These are phyloP conservation scores for Aspergillus haitiensis DNA, from an alignment of 495 filamentous ascomycete genomes.

Conservation along the genomic window DNA sequence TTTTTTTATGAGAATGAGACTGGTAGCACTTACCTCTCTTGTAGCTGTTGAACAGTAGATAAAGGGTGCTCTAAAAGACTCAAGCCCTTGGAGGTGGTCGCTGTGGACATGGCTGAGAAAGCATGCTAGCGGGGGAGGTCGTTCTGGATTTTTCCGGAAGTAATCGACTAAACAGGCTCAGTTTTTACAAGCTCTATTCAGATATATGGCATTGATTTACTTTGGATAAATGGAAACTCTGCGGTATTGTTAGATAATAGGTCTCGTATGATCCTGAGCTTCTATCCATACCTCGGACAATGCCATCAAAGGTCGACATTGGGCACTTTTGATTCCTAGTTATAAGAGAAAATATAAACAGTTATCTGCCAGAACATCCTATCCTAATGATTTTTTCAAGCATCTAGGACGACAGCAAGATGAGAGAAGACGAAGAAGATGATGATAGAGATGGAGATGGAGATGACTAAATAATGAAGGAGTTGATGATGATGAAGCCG, in stretches of 20 bases:
- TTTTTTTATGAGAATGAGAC: not conserved
- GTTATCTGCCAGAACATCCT: not conserved
- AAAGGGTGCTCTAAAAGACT: slow-evolving; percentile 72
- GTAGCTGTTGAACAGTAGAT: slow-evolving; percentile 90
- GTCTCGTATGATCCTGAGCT: slow-evolving; percentile 2
- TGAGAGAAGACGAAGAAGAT: not conserved
- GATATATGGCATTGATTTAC: slow-evolving; percentile 22
- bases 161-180: slow-evolving; percentile 64
- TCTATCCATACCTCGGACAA: slow-evolving; percentile 54
- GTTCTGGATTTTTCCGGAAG: slow-evolving; percentile 62
- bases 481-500: not conserved
- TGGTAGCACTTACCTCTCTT: slow-evolving; percentile 55
- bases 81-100: slow-evolving; percentile 84
- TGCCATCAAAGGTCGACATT: slow-evolving; percentile 83
- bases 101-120: slow-evolving; percentile 94
- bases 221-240: slow-evolving; percentile 46
- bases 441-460: not conserved
- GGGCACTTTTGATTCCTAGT: slow-evolving; percentile 1
- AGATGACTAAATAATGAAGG: not conserved
- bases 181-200: not conserved
- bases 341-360: not conserved
- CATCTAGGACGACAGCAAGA: not conserved
- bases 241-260: slow-evolving; percentile 18
- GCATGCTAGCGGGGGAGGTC: slow-evolving; percentile 70
- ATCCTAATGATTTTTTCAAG: not conserved